Conservation (phyloP, 441 rosid genomes). For the Pelargonium citronellum region DNA sequence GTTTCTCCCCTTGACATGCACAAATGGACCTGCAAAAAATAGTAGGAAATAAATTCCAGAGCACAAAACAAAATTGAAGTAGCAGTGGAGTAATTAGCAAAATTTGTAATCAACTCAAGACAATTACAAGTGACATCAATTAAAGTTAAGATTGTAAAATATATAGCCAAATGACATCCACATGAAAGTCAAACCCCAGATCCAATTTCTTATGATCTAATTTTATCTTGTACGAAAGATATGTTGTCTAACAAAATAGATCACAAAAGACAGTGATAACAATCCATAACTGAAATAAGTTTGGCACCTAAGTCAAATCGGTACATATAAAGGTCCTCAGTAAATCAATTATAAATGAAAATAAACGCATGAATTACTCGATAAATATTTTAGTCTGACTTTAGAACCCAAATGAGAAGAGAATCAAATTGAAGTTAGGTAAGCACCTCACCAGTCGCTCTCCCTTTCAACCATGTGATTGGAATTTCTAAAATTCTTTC, state of each 20-base stretch:
- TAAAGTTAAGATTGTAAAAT: background rate
- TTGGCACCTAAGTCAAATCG: background rate
- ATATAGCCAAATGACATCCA: background rate
- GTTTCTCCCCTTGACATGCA: slow-evolving; percentile 97
- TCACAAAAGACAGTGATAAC: background rate
- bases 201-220: background rate
- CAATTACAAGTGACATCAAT: background rate
- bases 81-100: slow-evolving; percentile 8
- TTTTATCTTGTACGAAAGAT: no score
- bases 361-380: background rate
- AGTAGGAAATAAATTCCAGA: slow-evolving; percentile 19
- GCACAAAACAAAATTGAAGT: slow-evolving; percentile 15
- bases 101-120: slow-evolving; percentile 10
- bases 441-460: slow-evolving; percentile 99
- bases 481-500: slow-evolving; percentile 93
- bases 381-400: background rate
- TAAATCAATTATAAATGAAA: background rate
- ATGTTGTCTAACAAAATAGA: background rate
- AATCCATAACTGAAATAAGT: background rate
- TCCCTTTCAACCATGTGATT: slow-evolving; percentile 79
- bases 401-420: slow-evolving; percentile 9
- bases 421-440: slow-evolving; percentile 44
- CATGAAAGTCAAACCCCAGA: background rate
- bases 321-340: background rate
- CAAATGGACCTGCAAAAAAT: slow-evolving; percentile 67